Percentiles rank a stretch among this genome's conserved stretches.
Evolutionary conservation across 1,284 basidiomycete species (phyloP).

Genomic region (Pseudozyma hubeiensis): DNA sequence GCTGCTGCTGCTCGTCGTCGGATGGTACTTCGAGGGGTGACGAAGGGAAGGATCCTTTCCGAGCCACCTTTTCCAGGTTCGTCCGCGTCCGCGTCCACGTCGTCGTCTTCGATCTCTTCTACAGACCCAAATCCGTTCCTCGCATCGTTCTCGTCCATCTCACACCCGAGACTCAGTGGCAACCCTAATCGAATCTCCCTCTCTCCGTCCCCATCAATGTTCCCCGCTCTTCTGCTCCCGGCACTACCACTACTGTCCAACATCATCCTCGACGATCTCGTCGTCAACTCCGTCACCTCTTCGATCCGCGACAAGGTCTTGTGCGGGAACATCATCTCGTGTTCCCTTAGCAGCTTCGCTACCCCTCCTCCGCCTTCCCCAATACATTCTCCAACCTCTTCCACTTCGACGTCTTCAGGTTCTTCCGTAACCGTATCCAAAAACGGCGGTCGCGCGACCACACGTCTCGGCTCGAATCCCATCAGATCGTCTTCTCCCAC

Average conservation of each 20-base stretch:
- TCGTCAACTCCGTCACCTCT: conserved; percentile 26
- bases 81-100: not conserved
- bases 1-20: conserved; percentile 19
- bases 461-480: conserved; percentile 10
- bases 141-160: too few species aligned
- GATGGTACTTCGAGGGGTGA: conserved; percentile 21
- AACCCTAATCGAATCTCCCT: too few species aligned
- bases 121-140: not conserved
- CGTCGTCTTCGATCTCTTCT: not conserved
- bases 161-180: too few species aligned
- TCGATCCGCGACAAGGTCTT: conserved; percentile 33
- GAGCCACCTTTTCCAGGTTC: not conserved
- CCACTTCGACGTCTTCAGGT: conserved; percentile 12
- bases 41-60: conserved; percentile 10
- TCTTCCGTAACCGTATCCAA: conserved; percentile 35
- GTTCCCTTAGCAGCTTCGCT: conserved; percentile 12
- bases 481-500: conserved; percentile 7
- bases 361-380: conserved; percentile 6
- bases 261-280: not conserved
- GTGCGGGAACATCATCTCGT: conserved; percentile 37
- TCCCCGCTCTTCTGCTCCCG: too few species aligned
- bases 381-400: not conserved
- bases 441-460: conserved; percentile 29
- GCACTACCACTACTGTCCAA: conserved; percentile 4
- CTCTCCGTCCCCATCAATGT: too few species aligned